Percentiles rank a stretch among this genome's conserved stretches.
Evolutionary conservation across 495 filamentous ascomycete species (phyloP).

Genomic region (Hyaloscypha variabilis): DNA sequence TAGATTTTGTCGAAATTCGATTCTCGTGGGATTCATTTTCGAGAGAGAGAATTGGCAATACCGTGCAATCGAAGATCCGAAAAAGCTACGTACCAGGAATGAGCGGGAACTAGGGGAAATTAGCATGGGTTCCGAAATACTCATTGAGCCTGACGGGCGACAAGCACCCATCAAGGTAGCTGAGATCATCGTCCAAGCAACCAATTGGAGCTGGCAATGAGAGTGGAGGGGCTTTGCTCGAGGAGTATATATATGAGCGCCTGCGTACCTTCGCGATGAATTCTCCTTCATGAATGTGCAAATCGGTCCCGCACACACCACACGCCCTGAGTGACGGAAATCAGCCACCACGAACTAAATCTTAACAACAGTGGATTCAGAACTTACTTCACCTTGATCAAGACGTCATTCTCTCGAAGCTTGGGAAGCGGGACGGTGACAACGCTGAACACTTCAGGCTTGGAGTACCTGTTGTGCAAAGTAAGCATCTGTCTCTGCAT

Average conservation of each 20-base stretch:
- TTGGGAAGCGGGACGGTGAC: conserved; percentile 63
- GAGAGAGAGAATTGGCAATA: neutral
- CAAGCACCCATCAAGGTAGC: conserved; percentile 19
- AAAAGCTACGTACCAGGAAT: conserved; percentile 47
- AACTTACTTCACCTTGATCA: conserved; percentile 55
- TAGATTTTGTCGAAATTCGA: too few relatives aligned
- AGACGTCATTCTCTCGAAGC: conserved; percentile 29
- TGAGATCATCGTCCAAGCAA: neutral
- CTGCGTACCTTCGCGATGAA: conserved; percentile 58
- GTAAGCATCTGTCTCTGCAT: conserved; percentile 4
- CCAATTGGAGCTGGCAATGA: conserved; percentile 1
- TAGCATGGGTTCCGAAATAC: neutral
- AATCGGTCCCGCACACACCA: conserved; percentile 44
- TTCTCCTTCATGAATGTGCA: conserved; percentile 68
- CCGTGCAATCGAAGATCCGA: too few relatives aligned
- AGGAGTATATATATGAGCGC: conserved; percentile 23
- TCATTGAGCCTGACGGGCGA: conserved; percentile 7
- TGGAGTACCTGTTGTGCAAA: conserved; percentile 54
- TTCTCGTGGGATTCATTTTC: neutral
- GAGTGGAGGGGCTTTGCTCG: conserved; percentile 8
- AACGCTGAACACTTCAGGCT: conserved; percentile 59
- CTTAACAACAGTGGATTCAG: neutral
- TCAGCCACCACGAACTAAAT: too few relatives aligned
- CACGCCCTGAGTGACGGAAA: too few relatives aligned
- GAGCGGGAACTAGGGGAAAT: conserved; percentile 50